Percentiles rank a stretch among this genome's conserved stretches.
Conservation (phyloP, 176 grass and related monocot genomes). For the Tillandsia fasciculata region DNA sequence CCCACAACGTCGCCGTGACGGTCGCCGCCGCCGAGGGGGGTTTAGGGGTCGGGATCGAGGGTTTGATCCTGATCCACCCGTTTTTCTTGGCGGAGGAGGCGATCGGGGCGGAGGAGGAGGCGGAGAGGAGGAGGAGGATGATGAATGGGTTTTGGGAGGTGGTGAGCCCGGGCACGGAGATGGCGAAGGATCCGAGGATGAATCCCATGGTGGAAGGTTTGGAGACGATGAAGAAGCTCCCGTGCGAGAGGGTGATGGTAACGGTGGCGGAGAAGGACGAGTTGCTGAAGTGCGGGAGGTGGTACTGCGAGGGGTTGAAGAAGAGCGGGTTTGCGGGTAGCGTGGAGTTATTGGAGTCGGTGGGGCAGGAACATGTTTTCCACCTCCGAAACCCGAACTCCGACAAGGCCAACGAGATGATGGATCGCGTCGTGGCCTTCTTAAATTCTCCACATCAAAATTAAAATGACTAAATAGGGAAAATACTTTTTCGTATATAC, state of each 20-base stretch:
- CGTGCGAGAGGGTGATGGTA: conserved; percentile 11
- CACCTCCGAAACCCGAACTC: conserved; percentile 29
- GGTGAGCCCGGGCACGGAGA: conserved; percentile 13
- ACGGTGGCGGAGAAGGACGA: conserved; percentile 33
- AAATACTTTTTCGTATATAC: too few relatives aligned
- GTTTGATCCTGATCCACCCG: conserved; percentile 40
- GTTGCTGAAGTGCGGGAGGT: conserved; percentile 26
- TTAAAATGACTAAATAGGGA: too few relatives aligned
- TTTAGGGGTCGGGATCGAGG: conserved; percentile 23
- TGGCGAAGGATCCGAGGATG: conserved; percentile 35
- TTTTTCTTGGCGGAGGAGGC: conserved; percentile 21
- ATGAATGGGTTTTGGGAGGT: conserved; percentile 19
- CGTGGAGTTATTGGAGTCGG: conserved; percentile 38
- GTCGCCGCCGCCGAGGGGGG: conserved; percentile 7
- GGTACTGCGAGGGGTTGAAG: conserved; percentile 35
- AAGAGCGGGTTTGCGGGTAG: not conserved
- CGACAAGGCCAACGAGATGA: conserved; percentile 29
- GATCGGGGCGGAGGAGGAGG: not conserved
- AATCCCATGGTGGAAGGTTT: conserved; percentile 34
- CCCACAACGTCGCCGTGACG: conserved; percentile 35
- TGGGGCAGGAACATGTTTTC: conserved; percentile 37
- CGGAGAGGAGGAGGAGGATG: not conserved
- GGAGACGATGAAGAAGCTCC: not conserved
- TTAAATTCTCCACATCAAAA: not conserved
- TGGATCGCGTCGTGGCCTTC: conserved; percentile 27